These are phyloP conservation scores for Tulasnella sp. DNA, from an alignment of 768 basidiomycete genomes.

Conservation along the genomic window DNA sequence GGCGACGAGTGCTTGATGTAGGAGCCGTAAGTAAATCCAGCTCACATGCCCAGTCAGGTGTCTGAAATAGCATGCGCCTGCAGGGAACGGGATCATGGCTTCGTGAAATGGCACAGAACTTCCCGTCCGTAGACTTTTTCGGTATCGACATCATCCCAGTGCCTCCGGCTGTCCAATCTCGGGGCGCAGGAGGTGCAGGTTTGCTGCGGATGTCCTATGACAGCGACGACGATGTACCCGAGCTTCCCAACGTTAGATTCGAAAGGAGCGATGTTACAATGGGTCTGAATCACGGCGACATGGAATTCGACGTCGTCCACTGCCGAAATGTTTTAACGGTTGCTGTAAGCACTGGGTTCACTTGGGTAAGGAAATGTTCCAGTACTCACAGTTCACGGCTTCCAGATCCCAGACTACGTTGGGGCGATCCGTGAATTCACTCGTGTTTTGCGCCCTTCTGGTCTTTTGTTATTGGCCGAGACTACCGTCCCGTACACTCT, in stretches of 20 bases:
- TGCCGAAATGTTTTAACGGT: conserved; percentile 25
- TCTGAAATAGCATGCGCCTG: neutral
- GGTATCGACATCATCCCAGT: conserved; percentile 27
- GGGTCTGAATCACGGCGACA: conserved; percentile 13
- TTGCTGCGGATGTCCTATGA: conserved; percentile 11
- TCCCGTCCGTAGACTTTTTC: conserved; percentile 24
- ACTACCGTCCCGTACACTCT: conserved; percentile 20
- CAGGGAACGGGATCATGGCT: conserved; percentile 24
- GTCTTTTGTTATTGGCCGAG: conserved; percentile 24
- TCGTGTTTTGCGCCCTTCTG: conserved; percentile 20
- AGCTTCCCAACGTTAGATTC: conserved; percentile 25
- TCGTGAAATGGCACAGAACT: conserved; percentile 24
- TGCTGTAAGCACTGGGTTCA: conserved; percentile 20
- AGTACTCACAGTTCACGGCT: neutral
- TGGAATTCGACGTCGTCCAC: conserved; percentile 28
- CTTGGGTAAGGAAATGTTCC: neutral
- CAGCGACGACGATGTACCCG: conserved; percentile 17
- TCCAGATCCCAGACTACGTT: conserved; percentile 25
- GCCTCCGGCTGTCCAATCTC: conserved; percentile 5
- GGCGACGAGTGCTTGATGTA: conserved; percentile 22
- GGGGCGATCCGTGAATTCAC: conserved; percentile 17
- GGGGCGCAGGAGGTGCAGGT: neutral
- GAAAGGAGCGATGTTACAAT: conserved; percentile 18
- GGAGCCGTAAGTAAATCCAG: conserved; percentile 8
- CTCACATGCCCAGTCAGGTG: neutral